Percentiles rank a stretch among this genome's conserved stretches.
These are phyloP conservation scores for Pleurotus platypus DNA, from an alignment of 768 basidiomycete genomes.

Conservation along the genomic window DNA sequence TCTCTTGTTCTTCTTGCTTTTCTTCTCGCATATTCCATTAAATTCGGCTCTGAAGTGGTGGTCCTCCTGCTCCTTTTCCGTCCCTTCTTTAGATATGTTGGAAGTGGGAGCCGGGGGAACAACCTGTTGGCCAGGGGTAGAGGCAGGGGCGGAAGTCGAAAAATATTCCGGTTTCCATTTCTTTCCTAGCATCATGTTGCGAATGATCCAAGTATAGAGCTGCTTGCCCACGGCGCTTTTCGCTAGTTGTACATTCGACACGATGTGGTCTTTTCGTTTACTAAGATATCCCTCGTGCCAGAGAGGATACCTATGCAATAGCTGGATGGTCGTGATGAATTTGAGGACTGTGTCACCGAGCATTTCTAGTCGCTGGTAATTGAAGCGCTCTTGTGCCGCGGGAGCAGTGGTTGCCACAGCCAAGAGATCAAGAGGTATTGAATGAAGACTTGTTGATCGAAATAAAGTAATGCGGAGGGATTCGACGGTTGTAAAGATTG, in stretches of 20 bases:
- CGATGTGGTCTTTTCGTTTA: conserved; percentile 67
- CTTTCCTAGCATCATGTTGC: conserved; percentile 45
- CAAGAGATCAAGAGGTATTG: conserved; percentile 47
- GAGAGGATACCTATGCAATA: conserved; percentile 60
- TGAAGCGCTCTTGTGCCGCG: conserved; percentile 48
- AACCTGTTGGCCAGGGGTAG: not conserved
- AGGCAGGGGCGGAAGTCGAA: not conserved
- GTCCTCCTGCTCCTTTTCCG: too few species aligned
- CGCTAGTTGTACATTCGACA: conserved; percentile 67
- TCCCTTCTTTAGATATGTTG: too few species aligned
- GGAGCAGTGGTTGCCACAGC: conserved; percentile 60
- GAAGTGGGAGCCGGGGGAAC: too few species aligned
- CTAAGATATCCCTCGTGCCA: conserved; percentile 82
- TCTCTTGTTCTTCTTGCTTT: conserved; percentile 25
- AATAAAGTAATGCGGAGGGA: conserved; percentile 52
- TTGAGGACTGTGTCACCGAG: conserved; percentile 78
- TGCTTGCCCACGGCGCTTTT: conserved; percentile 52
- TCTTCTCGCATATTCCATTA: conserved; percentile 1
- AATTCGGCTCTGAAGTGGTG: too few species aligned
- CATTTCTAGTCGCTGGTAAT: conserved; percentile 75
- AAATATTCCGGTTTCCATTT: conserved; percentile 51
- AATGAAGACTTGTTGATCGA: conserved; percentile 30
- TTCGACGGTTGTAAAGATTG: conserved; percentile 44
- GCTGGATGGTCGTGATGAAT: conserved; percentile 53
- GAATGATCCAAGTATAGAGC: conserved; percentile 68